Percentiles rank a stretch among this genome's conserved stretches.
These are phyloP conservation scores for Colletotrichum tamarilloi DNA, from an alignment of 2,329 filamentous ascomycete genomes.

Conservation along the genomic window DNA sequence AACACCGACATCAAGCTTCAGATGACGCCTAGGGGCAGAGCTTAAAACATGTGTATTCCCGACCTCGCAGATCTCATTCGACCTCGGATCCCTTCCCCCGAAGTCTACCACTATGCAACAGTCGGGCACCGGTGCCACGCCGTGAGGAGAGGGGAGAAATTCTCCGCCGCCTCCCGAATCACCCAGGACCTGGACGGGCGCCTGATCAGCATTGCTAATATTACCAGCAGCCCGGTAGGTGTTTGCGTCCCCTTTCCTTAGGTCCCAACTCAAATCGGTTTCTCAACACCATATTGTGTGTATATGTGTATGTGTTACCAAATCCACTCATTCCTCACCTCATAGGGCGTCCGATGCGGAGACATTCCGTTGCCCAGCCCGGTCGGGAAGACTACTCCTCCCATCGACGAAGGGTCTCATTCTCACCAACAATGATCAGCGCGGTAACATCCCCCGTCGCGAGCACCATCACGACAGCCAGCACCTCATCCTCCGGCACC, in stretches of 20 bases:
- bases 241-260: neutral
- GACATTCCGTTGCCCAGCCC: constrained; percentile 29
- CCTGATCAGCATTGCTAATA: neutral
- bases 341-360: constrained; percentile 23
- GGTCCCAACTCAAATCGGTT: neutral
- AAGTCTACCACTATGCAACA: neutral
- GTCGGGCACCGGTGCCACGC: constrained; percentile 14
- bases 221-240: neutral
- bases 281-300: neutral
- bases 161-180: neutral
- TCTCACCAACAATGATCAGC: constrained; percentile 32
- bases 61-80: constrained; percentile 3
- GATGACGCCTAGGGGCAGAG: constrained; percentile 30
- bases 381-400: constrained; percentile 26
- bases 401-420: constrained; percentile 29
- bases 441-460: constrained; percentile 17
- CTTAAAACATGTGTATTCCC: constrained; percentile 26
- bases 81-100: constrained; percentile 9
- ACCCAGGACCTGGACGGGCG: neutral
- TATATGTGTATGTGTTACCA: neutral
- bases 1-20: constrained; percentile 23
- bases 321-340: neutral
- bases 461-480: constrained; percentile 19
- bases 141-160: constrained; percentile 7
- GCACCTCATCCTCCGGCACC: constrained; percentile 11